Percentiles rank a stretch among this genome's conserved stretches.
phyloP scores from a whole-genome alignment of 1,284 basidiomycete genomes.

The Amylostereum chailletii region DNA sequence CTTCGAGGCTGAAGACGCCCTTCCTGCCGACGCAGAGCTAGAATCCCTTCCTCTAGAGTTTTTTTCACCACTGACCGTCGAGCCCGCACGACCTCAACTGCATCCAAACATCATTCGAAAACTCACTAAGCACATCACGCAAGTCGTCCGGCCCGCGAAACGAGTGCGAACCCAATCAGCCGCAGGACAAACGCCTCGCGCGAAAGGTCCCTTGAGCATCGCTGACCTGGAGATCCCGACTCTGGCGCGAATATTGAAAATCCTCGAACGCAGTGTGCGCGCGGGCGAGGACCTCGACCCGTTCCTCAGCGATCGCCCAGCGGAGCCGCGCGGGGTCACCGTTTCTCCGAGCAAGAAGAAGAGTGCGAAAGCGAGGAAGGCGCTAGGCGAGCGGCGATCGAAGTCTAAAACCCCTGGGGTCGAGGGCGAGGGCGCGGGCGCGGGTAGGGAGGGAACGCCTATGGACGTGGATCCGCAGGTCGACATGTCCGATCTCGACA shows the following conservation, averaged over 20 bases:
- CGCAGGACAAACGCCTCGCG: conserved; percentile 29
- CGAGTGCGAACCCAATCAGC: conserved; percentile 38
- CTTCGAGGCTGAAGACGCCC: conserved; percentile 80
- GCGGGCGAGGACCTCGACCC: conserved; percentile 67
- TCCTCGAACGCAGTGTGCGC: conserved; percentile 70
- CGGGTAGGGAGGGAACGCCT: conserved; percentile 17
- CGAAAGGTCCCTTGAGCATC: conserved; percentile 38
- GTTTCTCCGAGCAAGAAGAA: conserved; percentile 17
- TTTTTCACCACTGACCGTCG: conserved; percentile 56
- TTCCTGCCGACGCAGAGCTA: conserved; percentile 56
- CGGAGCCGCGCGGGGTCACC: conserved; percentile 1
- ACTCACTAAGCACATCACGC: conserved; percentile 55
- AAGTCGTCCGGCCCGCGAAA: conserved; percentile 57
- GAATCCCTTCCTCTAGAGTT: conserved; percentile 52
- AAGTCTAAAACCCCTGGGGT: conserved; percentile 24
- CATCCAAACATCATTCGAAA: conserved; percentile 56
- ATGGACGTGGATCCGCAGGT: not conserved
- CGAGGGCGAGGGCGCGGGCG: conserved; percentile 21
- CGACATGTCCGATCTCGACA: conserved; percentile 33
- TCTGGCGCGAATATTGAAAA: conserved; percentile 60
- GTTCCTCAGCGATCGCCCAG: conserved; percentile 33
- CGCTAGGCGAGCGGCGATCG: conserved; percentile 17
- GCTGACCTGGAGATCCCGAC: conserved; percentile 55
- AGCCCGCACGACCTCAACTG: conserved; percentile 52
- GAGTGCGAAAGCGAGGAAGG: conserved; percentile 34